Evolutionary conservation across 768 basidiomycete species (phyloP).

Genomic region (Tricholoma hemisulphureum): DNA sequence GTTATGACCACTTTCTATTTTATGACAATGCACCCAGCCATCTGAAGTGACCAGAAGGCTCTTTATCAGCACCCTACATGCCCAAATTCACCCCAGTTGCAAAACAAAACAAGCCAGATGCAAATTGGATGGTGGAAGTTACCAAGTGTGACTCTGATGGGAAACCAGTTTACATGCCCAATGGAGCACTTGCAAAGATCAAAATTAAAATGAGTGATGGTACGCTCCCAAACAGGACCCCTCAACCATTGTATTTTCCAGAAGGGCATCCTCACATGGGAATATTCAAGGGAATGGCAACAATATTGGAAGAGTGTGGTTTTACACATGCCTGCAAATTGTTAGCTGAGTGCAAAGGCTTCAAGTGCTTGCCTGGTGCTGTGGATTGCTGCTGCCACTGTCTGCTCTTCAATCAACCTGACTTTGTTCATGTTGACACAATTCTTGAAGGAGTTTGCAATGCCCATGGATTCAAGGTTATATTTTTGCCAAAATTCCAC

Average conservation of each 20-base stretch:
- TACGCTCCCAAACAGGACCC: neutral
- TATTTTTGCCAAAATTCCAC: too few species aligned
- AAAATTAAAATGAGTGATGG: neutral
- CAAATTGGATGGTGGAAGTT: neutral
- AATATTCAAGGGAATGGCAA: neutral
- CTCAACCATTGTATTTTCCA: neutral
- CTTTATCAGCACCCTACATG: neutral
- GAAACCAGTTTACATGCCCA: neutral
- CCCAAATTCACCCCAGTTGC: neutral
- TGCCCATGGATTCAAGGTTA: too few species aligned
- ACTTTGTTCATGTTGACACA: neutral
- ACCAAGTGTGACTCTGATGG: neutral
- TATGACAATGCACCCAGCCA: neutral
- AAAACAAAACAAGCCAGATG: neutral
- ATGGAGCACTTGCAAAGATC: neutral
- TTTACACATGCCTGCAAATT: neutral
- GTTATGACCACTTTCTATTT: neutral
- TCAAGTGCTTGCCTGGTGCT: neutral
- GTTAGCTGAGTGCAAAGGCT: neutral
- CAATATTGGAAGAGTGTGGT: neutral
- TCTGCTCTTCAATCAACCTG: neutral
- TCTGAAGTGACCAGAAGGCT: neutral
- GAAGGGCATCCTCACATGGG: neutral
- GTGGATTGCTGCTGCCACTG: neutral
- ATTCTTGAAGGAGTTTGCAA: too few species aligned